These are phyloP conservation scores for Vicia sativa DNA, from an alignment of 306 rosid genomes.

Conservation along the genomic window DNA sequence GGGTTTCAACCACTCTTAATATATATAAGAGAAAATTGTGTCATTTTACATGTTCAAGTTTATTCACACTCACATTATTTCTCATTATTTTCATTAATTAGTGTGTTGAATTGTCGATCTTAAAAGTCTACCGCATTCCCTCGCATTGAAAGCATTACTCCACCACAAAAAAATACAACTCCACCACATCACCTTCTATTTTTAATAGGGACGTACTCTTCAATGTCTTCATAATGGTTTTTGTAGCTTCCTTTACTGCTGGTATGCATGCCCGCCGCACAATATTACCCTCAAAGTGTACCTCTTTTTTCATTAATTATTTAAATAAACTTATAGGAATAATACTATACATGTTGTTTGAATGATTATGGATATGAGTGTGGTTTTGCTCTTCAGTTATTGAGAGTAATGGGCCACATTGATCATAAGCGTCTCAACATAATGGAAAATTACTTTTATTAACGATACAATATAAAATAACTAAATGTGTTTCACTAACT, in stretches of 20 bases:
- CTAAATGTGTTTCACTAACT: constrained; percentile 34
- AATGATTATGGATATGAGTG: not conserved
- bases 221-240: not conserved
- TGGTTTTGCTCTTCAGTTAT: not conserved
- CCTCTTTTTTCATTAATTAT: not conserved
- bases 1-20: too few species aligned
- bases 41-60: too few species aligned
- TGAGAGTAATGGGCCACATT: constrained; percentile 50
- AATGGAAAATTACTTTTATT: constrained; percentile 34
- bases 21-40: too few species aligned
- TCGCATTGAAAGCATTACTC: too few species aligned
- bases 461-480: constrained; percentile 34
- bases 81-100: too few species aligned
- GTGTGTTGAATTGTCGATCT: too few species aligned
- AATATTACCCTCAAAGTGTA: constrained; percentile 4
- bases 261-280: not conserved
- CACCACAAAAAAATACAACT: too few species aligned
- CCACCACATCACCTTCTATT: too few species aligned
- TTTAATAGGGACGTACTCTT: not conserved
- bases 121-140: too few species aligned
- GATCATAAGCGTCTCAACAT: constrained; percentile 50
- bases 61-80: too few species aligned
- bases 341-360: not conserved
- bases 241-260: not conserved
- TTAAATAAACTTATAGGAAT: not conserved